A percentile compares a stretch with the other conserved stretches of the same genome.
phyloP scores from a whole-genome alignment of 1,284 basidiomycete genomes.

The Papiliotrema laurentii region DNA sequence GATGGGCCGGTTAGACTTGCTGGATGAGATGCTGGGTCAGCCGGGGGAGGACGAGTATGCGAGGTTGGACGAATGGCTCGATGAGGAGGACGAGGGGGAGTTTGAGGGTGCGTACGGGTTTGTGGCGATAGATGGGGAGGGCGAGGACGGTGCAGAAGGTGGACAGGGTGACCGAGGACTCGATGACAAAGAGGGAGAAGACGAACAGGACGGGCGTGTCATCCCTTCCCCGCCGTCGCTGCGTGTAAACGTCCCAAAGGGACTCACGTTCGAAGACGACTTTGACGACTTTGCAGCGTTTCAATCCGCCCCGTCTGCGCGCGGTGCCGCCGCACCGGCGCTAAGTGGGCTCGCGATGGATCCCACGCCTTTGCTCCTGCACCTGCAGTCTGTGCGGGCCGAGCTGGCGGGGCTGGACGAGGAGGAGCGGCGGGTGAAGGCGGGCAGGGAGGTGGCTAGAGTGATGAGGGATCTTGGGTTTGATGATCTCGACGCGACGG shows the following conservation, averaged over 20 bases:
- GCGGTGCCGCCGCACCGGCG: not conserved
- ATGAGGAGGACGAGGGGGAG: constrained; percentile 14
- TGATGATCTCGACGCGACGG: constrained; percentile 13
- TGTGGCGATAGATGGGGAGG: not conserved
- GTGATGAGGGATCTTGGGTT: constrained; percentile 31
- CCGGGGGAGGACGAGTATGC: constrained; percentile 25
- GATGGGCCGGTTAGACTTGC: constrained; percentile 6
- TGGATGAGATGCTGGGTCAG: constrained; percentile 16
- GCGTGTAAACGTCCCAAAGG: not conserved
- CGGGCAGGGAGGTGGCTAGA: constrained; percentile 36
- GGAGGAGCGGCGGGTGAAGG: constrained; percentile 35
- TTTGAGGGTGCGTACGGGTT: constrained; percentile 11
- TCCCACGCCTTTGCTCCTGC: constrained; percentile 39
- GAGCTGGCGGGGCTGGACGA: constrained; percentile 37
- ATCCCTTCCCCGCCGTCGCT: too few species aligned
- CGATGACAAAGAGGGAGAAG: too few species aligned
- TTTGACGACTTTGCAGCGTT: constrained; percentile 24
- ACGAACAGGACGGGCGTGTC: too few species aligned
- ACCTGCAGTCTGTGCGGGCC: constrained; percentile 36
- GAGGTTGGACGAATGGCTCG: constrained; percentile 39
- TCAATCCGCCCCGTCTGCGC: constrained; percentile 19
- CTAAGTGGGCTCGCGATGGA: constrained; percentile 17
- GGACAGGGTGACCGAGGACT: too few species aligned
- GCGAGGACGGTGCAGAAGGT: too few species aligned
- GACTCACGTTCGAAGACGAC: constrained; percentile 33